phyloP scores from a whole-genome alignment of 2,329 filamentous ascomycete species.

The Aureobasidium leucospermi region DNA sequence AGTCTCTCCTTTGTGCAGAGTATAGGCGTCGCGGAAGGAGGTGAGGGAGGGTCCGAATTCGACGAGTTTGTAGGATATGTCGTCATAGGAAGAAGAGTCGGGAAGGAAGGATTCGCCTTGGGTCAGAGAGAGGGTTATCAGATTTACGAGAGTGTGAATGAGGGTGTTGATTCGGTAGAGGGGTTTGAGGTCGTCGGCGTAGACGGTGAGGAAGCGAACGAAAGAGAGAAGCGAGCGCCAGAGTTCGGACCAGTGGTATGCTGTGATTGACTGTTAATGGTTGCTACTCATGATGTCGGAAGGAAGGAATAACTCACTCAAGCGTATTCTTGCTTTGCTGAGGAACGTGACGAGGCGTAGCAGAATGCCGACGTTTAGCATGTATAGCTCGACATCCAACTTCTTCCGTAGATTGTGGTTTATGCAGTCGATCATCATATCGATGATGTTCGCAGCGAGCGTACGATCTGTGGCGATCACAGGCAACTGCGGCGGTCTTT shows the following conservation, averaged over 20 bases:
- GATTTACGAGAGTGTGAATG: conserved; percentile 69
- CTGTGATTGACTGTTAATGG: conserved; percentile 16
- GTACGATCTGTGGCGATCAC: conserved; percentile 64
- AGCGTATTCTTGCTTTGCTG: conserved; percentile 70
- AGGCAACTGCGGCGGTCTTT: conserved; percentile 79
- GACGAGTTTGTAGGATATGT: conserved; percentile 96
- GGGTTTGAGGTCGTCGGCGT: conserved; percentile 66
- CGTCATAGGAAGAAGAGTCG: conserved; percentile 80
- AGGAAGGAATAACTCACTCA: conserved; percentile 35
- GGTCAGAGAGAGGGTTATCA: conserved; percentile 76
- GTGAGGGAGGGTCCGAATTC: conserved; percentile 77
- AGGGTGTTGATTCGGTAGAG: conserved; percentile 64
- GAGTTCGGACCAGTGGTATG: conserved; percentile 92
- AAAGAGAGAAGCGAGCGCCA: conserved; percentile 85
- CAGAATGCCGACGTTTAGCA: conserved; percentile 72
- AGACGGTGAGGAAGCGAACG: conserved; percentile 83
- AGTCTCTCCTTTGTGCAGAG: conserved; percentile 21
- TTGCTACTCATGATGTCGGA: background rate
- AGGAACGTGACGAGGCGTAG: conserved; percentile 78
- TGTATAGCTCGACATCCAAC: conserved; percentile 79
- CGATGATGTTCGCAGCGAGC: conserved; percentile 68
- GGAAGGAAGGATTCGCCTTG: conserved; percentile 87
- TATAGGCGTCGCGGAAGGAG: conserved; percentile 75
- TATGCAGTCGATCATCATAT: conserved; percentile 82
- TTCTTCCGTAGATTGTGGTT: conserved; percentile 87